These are phyloP conservation scores for Dalbergia cochinchinensis DNA, from an alignment of 306 rosid genomes.

Conservation along the genomic window DNA sequence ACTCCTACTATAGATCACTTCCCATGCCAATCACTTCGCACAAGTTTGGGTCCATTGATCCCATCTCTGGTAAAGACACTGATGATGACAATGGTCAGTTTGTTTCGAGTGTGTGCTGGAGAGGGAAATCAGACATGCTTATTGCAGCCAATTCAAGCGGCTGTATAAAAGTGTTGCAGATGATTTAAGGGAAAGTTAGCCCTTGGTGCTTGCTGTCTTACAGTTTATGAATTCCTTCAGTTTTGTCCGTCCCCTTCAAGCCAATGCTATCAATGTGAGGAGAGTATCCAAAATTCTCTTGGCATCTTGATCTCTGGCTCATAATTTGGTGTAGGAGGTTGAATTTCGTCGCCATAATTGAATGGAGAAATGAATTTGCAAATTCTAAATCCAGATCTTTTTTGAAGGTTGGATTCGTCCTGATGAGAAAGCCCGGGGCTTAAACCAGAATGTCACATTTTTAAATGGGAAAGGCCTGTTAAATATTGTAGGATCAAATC, in stretches of 20 bases:
- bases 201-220: slow-evolving; percentile 33
- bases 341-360: slow-evolving; percentile 27
- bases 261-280: slow-evolving; percentile 38
- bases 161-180: slow-evolving; percentile 83
- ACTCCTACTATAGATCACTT: slow-evolving; percentile 79
- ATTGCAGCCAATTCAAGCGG: slow-evolving; percentile 95
- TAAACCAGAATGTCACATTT: slow-evolving; percentile 34
- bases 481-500: slow-evolving; percentile 37
- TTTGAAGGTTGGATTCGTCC: slow-evolving; percentile 37
- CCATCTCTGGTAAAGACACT: slow-evolving; percentile 85
- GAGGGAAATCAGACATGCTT: slow-evolving; percentile 83
- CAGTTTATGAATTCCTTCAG: slow-evolving; percentile 26
- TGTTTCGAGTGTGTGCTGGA: slow-evolving; percentile 98
- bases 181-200: slow-evolving; percentile 60
- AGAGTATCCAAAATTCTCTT: slow-evolving; percentile 33
- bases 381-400: slow-evolving; percentile 29
- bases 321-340: slow-evolving; percentile 36
- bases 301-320: slow-evolving; percentile 41
- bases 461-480: slow-evolving; percentile 39
- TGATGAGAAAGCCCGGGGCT: slow-evolving; percentile 38
- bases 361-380: slow-evolving; percentile 42
- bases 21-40: slow-evolving; percentile 90
- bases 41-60: slow-evolving; percentile 87
- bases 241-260: slow-evolving; percentile 43
- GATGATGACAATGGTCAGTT: slow-evolving; percentile 86